Conservation (phyloP, 2,329 filamentous ascomycete genomes). For the Acrodontium crateriforme region DNA sequence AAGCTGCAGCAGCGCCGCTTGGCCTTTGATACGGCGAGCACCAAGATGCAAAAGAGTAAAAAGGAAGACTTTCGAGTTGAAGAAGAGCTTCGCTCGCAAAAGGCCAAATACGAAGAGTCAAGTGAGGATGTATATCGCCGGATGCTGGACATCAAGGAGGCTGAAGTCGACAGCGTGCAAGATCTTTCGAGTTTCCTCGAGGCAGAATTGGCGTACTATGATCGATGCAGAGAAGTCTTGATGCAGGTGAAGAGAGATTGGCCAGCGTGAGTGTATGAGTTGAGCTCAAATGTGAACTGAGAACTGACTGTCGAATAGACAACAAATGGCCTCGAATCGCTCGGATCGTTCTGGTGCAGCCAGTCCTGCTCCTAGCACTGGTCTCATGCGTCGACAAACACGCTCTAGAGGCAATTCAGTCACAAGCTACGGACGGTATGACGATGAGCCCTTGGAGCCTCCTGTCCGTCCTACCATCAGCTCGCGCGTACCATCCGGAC, state of each 20-base stretch:
- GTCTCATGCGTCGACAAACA: too few species aligned
- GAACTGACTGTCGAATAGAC: not conserved
- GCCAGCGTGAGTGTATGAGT: slow-evolving; percentile 42
- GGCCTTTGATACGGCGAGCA: slow-evolving; percentile 77
- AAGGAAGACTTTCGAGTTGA: slow-evolving; percentile 87
- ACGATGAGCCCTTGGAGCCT: slow-evolving; percentile 40
- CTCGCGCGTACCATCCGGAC: slow-evolving; percentile 29
- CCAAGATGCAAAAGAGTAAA: slow-evolving; percentile 86
- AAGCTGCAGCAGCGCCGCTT: slow-evolving; percentile 84
- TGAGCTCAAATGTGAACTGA: not conserved
- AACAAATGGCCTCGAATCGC: too few species aligned
- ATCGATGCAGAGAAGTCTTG: slow-evolving; percentile 76
- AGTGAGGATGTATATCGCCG: slow-evolving; percentile 81
- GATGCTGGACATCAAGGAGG: slow-evolving; percentile 94
- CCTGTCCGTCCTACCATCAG: slow-evolving; percentile 41
- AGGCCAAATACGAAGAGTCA: slow-evolving; percentile 92
- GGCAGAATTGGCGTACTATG: slow-evolving; percentile 79
- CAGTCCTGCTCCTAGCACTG: too few species aligned
- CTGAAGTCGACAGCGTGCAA: slow-evolving; percentile 67
- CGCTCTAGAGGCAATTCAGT: slow-evolving; percentile 47
- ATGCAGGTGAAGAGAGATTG: slow-evolving; percentile 54
- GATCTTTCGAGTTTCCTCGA: slow-evolving; percentile 76
- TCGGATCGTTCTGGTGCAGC: too few species aligned
- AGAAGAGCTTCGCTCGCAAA: slow-evolving; percentile 79
- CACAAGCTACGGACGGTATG: slow-evolving; percentile 33